Percentiles rank a stretch among this genome's conserved stretches.
phyloP scores from a whole-genome alignment of 2,329 filamentous ascomycete species.

The Zalaria obscura region DNA sequence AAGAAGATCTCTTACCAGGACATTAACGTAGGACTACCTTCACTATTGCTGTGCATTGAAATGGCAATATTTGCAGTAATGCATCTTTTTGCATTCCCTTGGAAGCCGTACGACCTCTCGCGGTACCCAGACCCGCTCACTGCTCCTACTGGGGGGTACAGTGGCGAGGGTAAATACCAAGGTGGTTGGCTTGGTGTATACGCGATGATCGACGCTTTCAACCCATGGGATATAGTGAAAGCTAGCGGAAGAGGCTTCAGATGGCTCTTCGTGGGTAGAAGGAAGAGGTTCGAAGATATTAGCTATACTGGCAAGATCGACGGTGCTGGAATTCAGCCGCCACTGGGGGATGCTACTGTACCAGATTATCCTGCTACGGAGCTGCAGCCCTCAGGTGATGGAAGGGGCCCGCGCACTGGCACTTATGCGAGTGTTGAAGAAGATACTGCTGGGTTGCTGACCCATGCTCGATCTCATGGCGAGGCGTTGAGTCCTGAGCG shows the following conservation, averaged over 20 bases:
- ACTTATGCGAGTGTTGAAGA: background rate
- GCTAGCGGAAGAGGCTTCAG: slow-evolving; percentile 62
- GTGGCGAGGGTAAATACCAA: slow-evolving; percentile 30
- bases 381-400: background rate
- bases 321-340: background rate
- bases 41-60: slow-evolving; percentile 64
- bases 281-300: slow-evolving; percentile 34
- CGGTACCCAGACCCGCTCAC: slow-evolving; percentile 13
- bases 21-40: slow-evolving; percentile 67
- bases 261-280: slow-evolving; percentile 67
- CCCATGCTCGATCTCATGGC: slow-evolving; percentile 1
- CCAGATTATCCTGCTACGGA: background rate
- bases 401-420: background rate
- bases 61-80: slow-evolving; percentile 70
- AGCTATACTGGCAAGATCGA: slow-evolving; percentile 18
- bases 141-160: slow-evolving; percentile 10
- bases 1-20: slow-evolving; percentile 55
- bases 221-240: slow-evolving; percentile 72
- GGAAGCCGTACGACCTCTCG: slow-evolving; percentile 47
- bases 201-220: slow-evolving; percentile 59
- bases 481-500: background rate
- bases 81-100: slow-evolving; percentile 73
- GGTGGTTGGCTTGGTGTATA: slow-evolving; percentile 51
- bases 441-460: slow-evolving; percentile 4
- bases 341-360: background rate